Base-by-base conservation (phyloP, 2,329 filamentous ascomycete genomes). In the Parastagonospora nodorum region DNA sequence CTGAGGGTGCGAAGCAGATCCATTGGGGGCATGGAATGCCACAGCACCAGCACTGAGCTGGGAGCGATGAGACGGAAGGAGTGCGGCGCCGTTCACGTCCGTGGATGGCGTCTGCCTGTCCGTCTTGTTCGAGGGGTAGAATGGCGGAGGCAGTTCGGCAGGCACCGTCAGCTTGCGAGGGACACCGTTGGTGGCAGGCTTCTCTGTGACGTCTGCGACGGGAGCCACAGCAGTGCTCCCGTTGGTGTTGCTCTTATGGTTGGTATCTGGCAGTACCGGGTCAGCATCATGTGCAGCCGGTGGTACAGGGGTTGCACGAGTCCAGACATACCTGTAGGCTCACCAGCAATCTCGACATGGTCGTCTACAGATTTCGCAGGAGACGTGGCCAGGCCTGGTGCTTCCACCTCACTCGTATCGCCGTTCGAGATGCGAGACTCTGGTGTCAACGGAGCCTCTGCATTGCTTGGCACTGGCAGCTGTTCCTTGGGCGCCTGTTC, bases 21-120 rank as follows among this genome's bases (percentile, higher is more conserved):
- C 72, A 27, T 67, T 63, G 14, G 67, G 63, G 19, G 71, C 71
- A 35, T 73, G 72, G 55, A 77, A 78, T 16, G 75, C 67, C 36
- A 77, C 71, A 36, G 67, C 64, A 32, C 70, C 70, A 1, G 62
- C 57, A 44, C 63, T 69, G 9, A 67, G 61, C 35, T 58, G 60
- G 24, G 60, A 51, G 8, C 57, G 61, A 46, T 72, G 66, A 37
- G 53, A 47, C 15, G 45, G 46, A 11, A 51, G 30, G n/a, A 58
- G 45, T 28, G 52, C 35, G 7, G 33, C 24, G 27, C 58, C 58
- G 11, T 36, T 47, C 32, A 50, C 53, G n/a, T 68, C 60, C 9
- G 53, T 62, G 5, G 61, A 50, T 4, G 63, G 63, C 11, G 64
- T 66, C 29, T 62, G 61, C 28, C 50, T 56, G 32, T 60, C 58